phyloP scores from a whole-genome alignment of 345 rosid species.

The Populus davidiana region DNA sequence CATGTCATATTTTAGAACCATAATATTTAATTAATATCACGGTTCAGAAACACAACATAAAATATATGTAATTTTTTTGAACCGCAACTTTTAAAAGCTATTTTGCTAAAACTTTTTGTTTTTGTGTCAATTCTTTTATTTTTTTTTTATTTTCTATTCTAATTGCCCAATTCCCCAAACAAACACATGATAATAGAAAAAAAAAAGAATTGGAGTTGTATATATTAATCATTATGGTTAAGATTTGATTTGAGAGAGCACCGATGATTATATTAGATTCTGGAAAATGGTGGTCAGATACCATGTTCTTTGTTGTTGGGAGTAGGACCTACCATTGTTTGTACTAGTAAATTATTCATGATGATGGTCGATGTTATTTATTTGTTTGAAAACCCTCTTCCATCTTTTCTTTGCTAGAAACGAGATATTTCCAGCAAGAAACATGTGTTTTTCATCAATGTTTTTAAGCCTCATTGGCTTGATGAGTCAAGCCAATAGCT shows the following conservation, averaged over 20 bases:
- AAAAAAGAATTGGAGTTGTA: neutral
- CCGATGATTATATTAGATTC: constrained; percentile 39
- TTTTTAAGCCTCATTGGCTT: too few species aligned
- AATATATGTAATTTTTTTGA: too few species aligned
- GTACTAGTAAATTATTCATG: neutral
- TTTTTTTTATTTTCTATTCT: too few species aligned
- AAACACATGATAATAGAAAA: neutral
- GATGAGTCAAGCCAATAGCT: too few species aligned
- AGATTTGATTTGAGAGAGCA: constrained; percentile 34
- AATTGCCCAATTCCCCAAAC: too few species aligned
- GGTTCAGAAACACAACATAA: too few species aligned
- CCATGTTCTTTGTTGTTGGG: constrained; percentile 15
- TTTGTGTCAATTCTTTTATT: too few species aligned
- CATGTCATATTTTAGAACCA: rapidly evolving
- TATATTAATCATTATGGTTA: neutral
- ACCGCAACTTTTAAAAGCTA: too few species aligned
- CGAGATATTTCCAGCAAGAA: neutral
- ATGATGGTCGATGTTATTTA: neutral
- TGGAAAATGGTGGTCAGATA: neutral
- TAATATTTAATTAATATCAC: too few species aligned
- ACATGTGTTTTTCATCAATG: neutral
- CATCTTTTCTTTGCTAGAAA: neutral
- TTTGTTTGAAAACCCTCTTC: neutral
- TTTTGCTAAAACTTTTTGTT: too few species aligned
- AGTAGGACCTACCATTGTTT: constrained; percentile 21